A percentile compares a stretch with the other conserved stretches of the same genome.
These are phyloP conservation scores for Candida maltosa DNA, from an alignment of 805 yeast genomes.

Conservation along the genomic window DNA sequence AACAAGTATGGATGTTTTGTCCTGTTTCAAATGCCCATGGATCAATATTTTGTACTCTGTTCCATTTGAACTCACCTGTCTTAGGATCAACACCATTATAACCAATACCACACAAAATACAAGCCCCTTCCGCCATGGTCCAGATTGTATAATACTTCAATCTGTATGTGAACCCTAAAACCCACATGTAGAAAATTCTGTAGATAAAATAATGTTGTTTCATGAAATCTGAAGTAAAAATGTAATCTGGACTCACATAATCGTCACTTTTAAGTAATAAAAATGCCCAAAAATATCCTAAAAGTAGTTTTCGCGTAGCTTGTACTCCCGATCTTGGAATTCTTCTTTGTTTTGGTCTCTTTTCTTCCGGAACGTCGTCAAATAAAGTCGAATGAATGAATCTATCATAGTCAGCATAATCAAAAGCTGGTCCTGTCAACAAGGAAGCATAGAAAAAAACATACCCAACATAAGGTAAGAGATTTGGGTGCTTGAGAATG, in stretches of 20 bases:
- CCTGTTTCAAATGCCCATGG: constrained; percentile 78
- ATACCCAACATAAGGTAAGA: constrained; percentile 74
- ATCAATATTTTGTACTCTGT: constrained; percentile 83
- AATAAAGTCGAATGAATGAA: constrained; percentile 82
- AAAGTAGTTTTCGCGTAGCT: constrained; percentile 61
- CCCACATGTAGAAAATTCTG: constrained; percentile 62
- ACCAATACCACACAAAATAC: constrained; percentile 90
- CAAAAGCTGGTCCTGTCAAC: constrained; percentile 93
- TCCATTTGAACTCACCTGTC: constrained; percentile 72
- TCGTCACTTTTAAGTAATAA: constrained; percentile 43
- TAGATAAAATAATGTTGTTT: constrained; percentile 41
- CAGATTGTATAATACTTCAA: constrained; percentile 92
- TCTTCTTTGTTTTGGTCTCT: constrained; percentile 67
- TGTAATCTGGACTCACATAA: constrained; percentile 46
- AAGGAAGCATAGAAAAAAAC: constrained; percentile 88
- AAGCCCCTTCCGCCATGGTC: constrained; percentile 92
- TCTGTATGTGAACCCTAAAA: constrained; percentile 67
- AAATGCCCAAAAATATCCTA: constrained; percentile 74
- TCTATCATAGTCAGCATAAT: constrained; percentile 78
- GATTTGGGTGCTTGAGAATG: constrained; percentile 60
- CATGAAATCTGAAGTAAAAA: constrained; percentile 44
- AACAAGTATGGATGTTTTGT: constrained; percentile 78
- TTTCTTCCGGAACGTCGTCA: constrained; percentile 69
- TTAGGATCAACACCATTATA: constrained; percentile 78
- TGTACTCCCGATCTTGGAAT: constrained; percentile 81